Evolutionary conservation across 2,329 filamentous ascomycete species (phyloP).

Genomic region (Cryphonectria japonica): DNA sequence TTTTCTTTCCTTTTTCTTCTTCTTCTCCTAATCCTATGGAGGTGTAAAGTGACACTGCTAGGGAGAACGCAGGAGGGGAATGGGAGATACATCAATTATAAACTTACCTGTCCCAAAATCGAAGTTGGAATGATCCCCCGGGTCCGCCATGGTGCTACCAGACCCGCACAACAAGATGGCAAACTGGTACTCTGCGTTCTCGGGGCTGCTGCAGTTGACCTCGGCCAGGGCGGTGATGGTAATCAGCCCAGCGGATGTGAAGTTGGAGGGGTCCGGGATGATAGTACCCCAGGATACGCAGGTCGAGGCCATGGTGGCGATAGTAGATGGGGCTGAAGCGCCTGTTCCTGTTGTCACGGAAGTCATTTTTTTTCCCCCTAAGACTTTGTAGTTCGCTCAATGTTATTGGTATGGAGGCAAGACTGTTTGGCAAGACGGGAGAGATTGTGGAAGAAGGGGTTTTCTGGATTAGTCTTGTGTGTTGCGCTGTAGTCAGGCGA

Average conservation of each 20-base stretch:
- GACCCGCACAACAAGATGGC: not conserved
- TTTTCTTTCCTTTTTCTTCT: not conserved
- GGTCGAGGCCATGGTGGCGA: not conserved
- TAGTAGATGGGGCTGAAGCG: not conserved
- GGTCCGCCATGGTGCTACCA: not conserved
- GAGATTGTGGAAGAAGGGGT: not conserved
- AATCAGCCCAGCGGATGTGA: not conserved
- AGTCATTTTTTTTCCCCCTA: not conserved
- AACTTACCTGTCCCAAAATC: not conserved
- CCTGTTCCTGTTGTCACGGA: not conserved
- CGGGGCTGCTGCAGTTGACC: not conserved
- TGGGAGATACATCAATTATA: no score
- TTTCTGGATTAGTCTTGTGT: not conserved
- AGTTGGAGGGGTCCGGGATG: not conserved
- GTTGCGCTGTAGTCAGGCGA: not conserved
- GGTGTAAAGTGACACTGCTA: not conserved
- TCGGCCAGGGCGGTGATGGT: not conserved
- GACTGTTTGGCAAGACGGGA: not conserved
- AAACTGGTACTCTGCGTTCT: not conserved
- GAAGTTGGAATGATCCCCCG: not conserved
- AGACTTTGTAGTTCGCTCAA: not conserved
- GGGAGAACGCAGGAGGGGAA: not conserved
- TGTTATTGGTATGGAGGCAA: not conserved
- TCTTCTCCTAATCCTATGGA: not conserved
- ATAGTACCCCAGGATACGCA: constrained; percentile 7